A percentile compares a stretch with the other conserved stretches of the same genome.
phyloP scores from a whole-genome alignment of 768 basidiomycete genomes.

The Lentinula sp. region DNA sequence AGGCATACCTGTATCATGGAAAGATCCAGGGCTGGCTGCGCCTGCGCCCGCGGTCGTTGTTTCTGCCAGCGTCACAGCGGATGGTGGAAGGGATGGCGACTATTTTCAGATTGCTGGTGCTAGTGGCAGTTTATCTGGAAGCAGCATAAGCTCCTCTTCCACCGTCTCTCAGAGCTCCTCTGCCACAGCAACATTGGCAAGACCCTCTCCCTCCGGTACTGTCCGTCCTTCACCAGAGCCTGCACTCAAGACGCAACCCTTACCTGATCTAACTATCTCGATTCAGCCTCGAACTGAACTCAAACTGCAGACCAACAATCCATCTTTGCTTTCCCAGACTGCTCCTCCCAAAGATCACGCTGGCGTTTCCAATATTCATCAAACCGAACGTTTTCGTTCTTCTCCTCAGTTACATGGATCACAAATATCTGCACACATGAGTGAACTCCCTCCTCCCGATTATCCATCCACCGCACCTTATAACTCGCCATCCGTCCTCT shows the following conservation, averaged over 20 bases:
- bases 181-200: slow-evolving; percentile 29
- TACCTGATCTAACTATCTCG: slow-evolving; percentile 5
- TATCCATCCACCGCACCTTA: not conserved
- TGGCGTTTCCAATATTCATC: slow-evolving; percentile 18
- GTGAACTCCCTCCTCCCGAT: not conserved
- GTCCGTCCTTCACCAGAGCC: not conserved
- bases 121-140: slow-evolving; percentile 9
- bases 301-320: slow-evolving; percentile 20
- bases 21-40: slow-evolving; percentile 45
- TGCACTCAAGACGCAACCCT: slow-evolving; percentile 1
- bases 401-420: slow-evolving; percentile 1
- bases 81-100: slow-evolving; percentile 31
- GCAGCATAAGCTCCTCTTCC: not conserved
- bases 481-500: slow-evolving; percentile 30
- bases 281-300: slow-evolving; percentile 9
- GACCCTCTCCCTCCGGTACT: slow-evolving; percentile 35
- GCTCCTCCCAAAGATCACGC: slow-evolving; percentile 36
- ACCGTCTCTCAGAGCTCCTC: slow-evolving; percentile 32
- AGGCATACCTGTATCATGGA: slow-evolving; percentile 37
- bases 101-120: slow-evolving; percentile 30
- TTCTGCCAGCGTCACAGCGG: slow-evolving; percentile 40
- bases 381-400: slow-evolving; percentile 7
- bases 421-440: slow-evolving; percentile 1
- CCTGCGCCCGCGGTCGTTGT: slow-evolving; percentile 50
- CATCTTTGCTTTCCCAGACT: slow-evolving; percentile 61